phyloP scores from a whole-genome alignment of 2,329 filamentous ascomycete genomes.

The Diaporthe aspalathi region DNA sequence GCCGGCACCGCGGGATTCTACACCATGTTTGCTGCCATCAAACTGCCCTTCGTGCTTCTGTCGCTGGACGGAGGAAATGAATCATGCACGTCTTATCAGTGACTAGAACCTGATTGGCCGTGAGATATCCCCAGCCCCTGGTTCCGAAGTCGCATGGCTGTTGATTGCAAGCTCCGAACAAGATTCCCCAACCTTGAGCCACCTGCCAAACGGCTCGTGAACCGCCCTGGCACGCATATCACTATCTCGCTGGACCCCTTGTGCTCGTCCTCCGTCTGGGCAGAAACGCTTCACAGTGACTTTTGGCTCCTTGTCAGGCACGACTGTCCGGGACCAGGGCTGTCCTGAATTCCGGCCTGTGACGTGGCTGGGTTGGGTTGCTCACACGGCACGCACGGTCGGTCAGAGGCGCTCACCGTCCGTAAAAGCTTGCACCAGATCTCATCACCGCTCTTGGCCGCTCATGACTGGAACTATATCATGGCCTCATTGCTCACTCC shows the following conservation, averaged over 20 bases:
- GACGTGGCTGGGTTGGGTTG: conserved; percentile 18
- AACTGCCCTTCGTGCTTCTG: too few species aligned
- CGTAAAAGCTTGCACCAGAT: neutral
- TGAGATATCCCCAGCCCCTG: neutral
- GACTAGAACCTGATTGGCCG: conserved; percentile 9
- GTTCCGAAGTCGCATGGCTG: conserved; percentile 16
- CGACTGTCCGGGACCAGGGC: neutral
- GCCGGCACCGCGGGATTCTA: neutral
- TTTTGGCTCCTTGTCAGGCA: neutral
- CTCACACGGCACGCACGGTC: neutral
- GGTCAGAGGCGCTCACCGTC: conserved; percentile 13
- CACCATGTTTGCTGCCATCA: neutral
- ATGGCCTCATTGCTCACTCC: conserved; percentile 17
- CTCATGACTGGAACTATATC: neutral
- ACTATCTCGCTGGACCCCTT: neutral
- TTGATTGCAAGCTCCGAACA: neutral
- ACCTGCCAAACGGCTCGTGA: neutral
- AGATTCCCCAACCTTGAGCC: conserved; percentile 2
- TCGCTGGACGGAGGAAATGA: neutral
- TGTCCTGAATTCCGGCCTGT: neutral
- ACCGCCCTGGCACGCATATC: conserved; percentile 5
- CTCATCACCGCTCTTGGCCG: neutral
- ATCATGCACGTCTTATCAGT: conserved; percentile 10
- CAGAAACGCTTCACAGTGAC: neutral
- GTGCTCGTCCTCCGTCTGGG: neutral